Percentiles rank a stretch among this genome's conserved stretches.
phyloP scores from a whole-genome alignment of 1,284 basidiomycete species.

The Bondarzewia mesenterica region DNA sequence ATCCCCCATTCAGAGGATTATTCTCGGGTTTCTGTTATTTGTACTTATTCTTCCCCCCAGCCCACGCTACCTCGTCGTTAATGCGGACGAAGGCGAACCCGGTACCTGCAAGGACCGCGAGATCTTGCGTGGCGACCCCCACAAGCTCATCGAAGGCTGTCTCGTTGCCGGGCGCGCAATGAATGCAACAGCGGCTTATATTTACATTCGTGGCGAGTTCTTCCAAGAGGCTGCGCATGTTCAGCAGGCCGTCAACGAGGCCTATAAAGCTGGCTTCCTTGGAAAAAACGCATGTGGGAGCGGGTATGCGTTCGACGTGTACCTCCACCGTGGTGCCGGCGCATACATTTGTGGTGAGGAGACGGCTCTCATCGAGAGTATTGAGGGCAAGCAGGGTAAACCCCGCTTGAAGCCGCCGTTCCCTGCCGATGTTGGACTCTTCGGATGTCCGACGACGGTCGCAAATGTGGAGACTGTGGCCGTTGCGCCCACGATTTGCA shows the following conservation, averaged over 20 bases:
- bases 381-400: constrained; percentile 98
- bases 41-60: constrained; percentile 26
- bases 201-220: constrained; percentile 99
- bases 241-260: constrained; percentile 92
- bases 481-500: constrained; percentile 93
- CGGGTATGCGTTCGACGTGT: constrained; percentile 94
- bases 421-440: constrained; percentile 95
- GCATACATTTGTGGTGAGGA: constrained; percentile 99
- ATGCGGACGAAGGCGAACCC: constrained; percentile 98
- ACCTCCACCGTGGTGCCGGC: constrained; percentile 94
- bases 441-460: constrained; percentile 95
- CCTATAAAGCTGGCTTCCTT: constrained; percentile 87
- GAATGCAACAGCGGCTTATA: constrained; percentile 98
- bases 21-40: neutral
- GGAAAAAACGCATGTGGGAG: constrained; percentile 91
- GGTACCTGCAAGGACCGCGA: constrained; percentile 99
- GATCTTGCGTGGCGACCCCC: constrained; percentile 95
- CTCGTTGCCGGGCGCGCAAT: constrained; percentile 95
- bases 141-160: constrained; percentile 97
- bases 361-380: constrained; percentile 93
- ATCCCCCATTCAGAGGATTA: neutral
- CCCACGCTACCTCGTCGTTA: constrained; percentile 94
- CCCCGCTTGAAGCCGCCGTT: constrained; percentile 98
- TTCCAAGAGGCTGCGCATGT: constrained; percentile 91
- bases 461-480: constrained; percentile 99